phyloP scores from a whole-genome alignment of 1,284 basidiomycete species.

The Ustilago trichophora region DNA sequence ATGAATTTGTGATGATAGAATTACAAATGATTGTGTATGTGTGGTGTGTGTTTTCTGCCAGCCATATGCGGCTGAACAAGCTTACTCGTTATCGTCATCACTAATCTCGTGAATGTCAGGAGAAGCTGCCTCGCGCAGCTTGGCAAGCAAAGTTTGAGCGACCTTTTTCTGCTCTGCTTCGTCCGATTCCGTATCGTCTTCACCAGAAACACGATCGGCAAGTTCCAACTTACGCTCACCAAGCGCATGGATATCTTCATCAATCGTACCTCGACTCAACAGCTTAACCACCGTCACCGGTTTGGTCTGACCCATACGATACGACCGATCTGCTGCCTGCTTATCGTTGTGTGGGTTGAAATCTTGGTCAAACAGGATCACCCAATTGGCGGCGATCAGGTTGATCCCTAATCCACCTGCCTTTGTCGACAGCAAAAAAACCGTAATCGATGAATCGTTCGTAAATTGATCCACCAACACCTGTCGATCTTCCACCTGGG shows the following conservation, averaged over 20 bases:
- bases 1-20: too few species aligned
- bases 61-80: too few species aligned
- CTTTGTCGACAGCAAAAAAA: slow-evolving; percentile 94
- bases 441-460: slow-evolving; percentile 87
- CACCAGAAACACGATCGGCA: slow-evolving; percentile 59
- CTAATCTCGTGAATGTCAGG: slow-evolving; percentile 30
- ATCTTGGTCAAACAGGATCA: slow-evolving; percentile 85
- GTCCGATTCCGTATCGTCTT: slow-evolving; percentile 51
- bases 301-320: slow-evolving; percentile 93
- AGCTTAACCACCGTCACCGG: slow-evolving; percentile 90
- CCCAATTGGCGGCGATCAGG: slow-evolving; percentile 75
- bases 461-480: slow-evolving; percentile 94
- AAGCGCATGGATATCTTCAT: slow-evolving; percentile 68
- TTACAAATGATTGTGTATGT: too few species aligned
- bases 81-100: slow-evolving; percentile 24
- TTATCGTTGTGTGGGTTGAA: slow-evolving; percentile 75
- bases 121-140: slow-evolving; percentile 41
- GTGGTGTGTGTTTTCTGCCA: too few species aligned
- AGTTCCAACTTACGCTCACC: slow-evolving; percentile 59
- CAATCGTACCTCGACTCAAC: slow-evolving; percentile 90
- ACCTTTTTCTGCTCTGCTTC: slow-evolving; percentile 50
- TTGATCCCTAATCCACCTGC: slow-evolving; percentile 75
- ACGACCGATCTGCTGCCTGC: slow-evolving; percentile 96
- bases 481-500: slow-evolving; percentile 91
- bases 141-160: slow-evolving; percentile 48